phyloP scores from a whole-genome alignment of 225 moss, liverwort and hornwort species.

The Rhytidiadelphus loreus region DNA sequence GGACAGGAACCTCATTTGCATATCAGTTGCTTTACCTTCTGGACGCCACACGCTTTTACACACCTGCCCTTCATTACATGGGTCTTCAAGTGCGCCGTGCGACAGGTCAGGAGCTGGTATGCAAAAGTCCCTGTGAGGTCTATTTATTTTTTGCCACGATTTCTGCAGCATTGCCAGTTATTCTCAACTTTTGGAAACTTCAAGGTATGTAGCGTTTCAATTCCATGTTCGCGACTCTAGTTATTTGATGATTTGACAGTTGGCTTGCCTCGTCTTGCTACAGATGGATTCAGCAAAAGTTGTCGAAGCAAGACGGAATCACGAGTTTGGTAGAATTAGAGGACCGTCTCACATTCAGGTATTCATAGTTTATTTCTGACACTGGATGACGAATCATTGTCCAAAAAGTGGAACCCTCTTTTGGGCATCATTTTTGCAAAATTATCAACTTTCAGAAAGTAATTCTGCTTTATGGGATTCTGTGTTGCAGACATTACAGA shows the following conservation, averaged over 20 bases:
- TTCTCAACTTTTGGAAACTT: not conserved
- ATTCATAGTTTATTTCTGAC: not conserved
- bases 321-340: conserved; percentile 74
- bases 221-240: not conserved
- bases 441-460: not conserved
- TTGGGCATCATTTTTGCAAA: not conserved
- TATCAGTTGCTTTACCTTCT: conserved; percentile 90
- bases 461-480: not conserved
- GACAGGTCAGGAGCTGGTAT: conserved; percentile 98
- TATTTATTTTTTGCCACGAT: not conserved
- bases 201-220: not conserved
- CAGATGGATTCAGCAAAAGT: conserved; percentile 87
- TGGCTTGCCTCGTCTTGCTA: not conserved
- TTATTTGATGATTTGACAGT: not conserved
- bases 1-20: conserved; percentile 75
- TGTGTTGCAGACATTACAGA: conserved; percentile 58
- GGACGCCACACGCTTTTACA: conserved; percentile 69
- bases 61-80: conserved; percentile 72
- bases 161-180: not conserved
- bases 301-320: conserved; percentile 62
- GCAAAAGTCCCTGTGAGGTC: conserved; percentile 4
- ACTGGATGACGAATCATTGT: not conserved
- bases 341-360: conserved; percentile 80
- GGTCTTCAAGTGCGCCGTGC: conserved; percentile 82
- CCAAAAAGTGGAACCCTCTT: not conserved